Evolutionary conservation across 164 flowering plant species (phyloP).

Genomic region (grape (Vitis vinifera)): ASM3070453v1 NC_081812.1:16180501-16181000

Average conservation of each 20-base stretch:
- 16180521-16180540: neutral
- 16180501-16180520: neutral
- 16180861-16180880: neutral
- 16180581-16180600: no score
- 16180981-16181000: slow-evolving; percentile 9
- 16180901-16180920: neutral
- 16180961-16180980: neutral
- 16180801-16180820: slow-evolving; percentile 24
- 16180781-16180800: slow-evolving; percentile 22
- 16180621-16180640: no score
- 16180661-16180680: neutral
- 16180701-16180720: neutral
- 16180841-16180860: slow-evolving; percentile 16
- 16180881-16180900: slow-evolving; percentile 13
- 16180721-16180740: neutral
- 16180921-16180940: neutral
- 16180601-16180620: no score
- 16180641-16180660: no score
- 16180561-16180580: neutral
- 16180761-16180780: slow-evolving; percentile 3
- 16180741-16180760: neutral
- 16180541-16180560: neutral
- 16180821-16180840: slow-evolving; percentile 20
- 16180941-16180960: neutral
- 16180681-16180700: neutral